A percentile compares a stretch with the other conserved stretches of the same genome.
Evolutionary conservation across 441 rosid species (phyloP).

Genomic region (Arabidopsis hybrid): DNA sequence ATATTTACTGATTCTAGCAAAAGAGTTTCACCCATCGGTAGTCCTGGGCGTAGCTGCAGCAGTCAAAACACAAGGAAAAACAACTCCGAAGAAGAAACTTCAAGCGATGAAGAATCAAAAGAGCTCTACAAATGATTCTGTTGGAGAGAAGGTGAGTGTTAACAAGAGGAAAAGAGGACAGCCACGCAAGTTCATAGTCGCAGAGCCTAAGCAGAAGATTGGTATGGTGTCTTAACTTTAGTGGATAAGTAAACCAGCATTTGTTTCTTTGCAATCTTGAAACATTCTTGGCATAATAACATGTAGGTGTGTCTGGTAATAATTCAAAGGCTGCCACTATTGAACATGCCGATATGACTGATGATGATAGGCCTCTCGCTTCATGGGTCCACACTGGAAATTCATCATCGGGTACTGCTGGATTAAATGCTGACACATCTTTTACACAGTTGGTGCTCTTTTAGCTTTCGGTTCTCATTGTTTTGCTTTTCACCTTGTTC

Average conservation of each 20-base stretch:
- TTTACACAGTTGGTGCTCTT: constrained; percentile 16
- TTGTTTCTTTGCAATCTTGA: constrained; percentile 35
- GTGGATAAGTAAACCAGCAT: constrained; percentile 7
- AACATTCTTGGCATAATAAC: constrained; percentile 34
- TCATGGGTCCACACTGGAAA: constrained; percentile 59
- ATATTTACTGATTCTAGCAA: constrained; percentile 30
- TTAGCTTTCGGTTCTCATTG: constrained; percentile 14
- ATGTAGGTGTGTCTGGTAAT: constrained; percentile 44
- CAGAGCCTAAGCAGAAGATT: constrained; percentile 39
- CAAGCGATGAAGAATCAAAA: constrained; percentile 38
- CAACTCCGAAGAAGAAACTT: constrained; percentile 40
- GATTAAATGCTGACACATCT: constrained; percentile 47
- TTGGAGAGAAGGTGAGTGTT: constrained; percentile 45
- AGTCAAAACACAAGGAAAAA: constrained; percentile 36
- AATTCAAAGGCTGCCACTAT: constrained; percentile 45
- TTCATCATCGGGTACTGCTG: constrained; percentile 48
- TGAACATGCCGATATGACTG: constrained; percentile 43
- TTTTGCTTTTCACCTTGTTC: constrained; percentile 3
- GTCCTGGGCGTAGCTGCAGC: constrained; percentile 39
- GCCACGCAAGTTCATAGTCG: constrained; percentile 51
- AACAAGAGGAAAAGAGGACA: constrained; percentile 75
- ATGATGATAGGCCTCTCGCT: constrained; percentile 71
- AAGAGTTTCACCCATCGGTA: constrained; percentile 23
- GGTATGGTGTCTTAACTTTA: constrained; percentile 46
- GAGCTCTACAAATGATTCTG: constrained; percentile 25